Base-by-base conservation (phyloP, 495 filamentous ascomycete species). In the Hypoxylon fuscum region DNA sequence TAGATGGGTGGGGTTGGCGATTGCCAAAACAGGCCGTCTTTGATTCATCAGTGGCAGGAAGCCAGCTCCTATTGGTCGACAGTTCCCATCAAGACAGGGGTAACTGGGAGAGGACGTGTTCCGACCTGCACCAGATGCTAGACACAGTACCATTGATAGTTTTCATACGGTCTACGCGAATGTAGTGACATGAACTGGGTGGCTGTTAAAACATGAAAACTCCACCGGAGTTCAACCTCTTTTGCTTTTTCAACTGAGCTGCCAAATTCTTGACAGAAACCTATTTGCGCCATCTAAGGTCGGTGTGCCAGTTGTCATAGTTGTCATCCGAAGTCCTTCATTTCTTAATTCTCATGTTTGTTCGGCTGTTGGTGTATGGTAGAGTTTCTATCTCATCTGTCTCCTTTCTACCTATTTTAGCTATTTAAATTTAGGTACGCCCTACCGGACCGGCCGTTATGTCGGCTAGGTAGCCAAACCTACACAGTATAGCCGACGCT, bases 41-140 rank as follows among this genome's bases (percentile, higher is more conserved):
- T 52, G 57, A 66, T 66, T 58, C 52, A 66, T 57, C 50, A 62
- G 51, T 60, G n/a, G 47, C 25, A 55, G 53, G 29, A 27, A 62
- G 15, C 20, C 7, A 38, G 12, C 18, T 15, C 47, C 37, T 58
- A 66, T 66, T 66, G 63, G 63, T 18, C 11, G n/a, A 49, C 7
- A 34, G 29, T 4, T 44, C 15, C 45, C 23, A 27, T 21, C n/a
- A 12, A n/a, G 32, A 55, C 62, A 64, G 55, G 53, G 48, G 18
- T 46, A 9, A 41, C 37, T 47, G 32, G 55, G 38, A 45, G 53
- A 54, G 29, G 47, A 46, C 22, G 18, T 17, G 32, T 46, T 23
- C 43, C 42, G 22, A 50, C 35, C 50, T 55, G 11, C 25, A 17
- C 46, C 53, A 29, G 32, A 9, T 23, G 20, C 15, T 49, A 29